phyloP scores from a whole-genome alignment of 164 flowering plant species.

The Chimonanthus praecox region DNA sequence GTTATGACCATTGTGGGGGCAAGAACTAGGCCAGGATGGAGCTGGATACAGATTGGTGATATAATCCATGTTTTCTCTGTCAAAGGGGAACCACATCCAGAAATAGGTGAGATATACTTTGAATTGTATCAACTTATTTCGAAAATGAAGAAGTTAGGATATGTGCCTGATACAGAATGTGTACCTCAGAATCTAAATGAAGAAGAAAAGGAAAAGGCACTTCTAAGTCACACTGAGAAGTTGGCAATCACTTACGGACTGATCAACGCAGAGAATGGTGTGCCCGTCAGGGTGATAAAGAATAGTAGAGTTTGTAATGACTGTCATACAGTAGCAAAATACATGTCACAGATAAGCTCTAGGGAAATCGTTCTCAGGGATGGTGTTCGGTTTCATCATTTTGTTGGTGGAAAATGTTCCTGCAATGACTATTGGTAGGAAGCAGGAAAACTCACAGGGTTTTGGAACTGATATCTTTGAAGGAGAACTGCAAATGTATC shows the following conservation, averaged over 20 bases:
- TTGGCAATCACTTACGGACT: conserved; percentile 60
- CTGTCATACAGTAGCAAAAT: conserved; percentile 57
- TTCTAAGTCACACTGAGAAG: conserved; percentile 61
- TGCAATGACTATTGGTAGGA: conserved; percentile 52
- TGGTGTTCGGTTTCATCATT: conserved; percentile 61
- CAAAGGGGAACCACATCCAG: conserved; percentile 38
- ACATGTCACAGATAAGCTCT: conserved; percentile 35
- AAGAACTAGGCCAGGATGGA: conserved; percentile 37
- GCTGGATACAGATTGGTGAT: conserved; percentile 48
- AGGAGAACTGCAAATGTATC: neutral
- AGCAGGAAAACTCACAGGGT: neutral
- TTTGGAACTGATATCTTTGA: neutral
- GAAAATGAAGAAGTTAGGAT: conserved; percentile 51
- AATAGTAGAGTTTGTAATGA: conserved; percentile 55
- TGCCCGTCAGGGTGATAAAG: conserved; percentile 49
- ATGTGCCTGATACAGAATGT: conserved; percentile 43
- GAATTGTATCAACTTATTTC: conserved; percentile 48
- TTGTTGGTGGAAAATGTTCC: conserved; percentile 52
- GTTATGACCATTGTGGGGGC: conserved; percentile 30
- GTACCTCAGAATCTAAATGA: conserved; percentile 43
- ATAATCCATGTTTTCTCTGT: conserved; percentile 42
- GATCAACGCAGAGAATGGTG: conserved; percentile 25
- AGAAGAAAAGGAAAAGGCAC: conserved; percentile 40
- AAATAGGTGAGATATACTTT: conserved; percentile 50
- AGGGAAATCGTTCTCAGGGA: conserved; percentile 48